A percentile compares a stretch with the other conserved stretches of the same genome.
These are phyloP conservation scores for Lobosporangium transversale DNA, from an alignment of 192 early-diverging fungal species.

Conservation along the genomic window DNA sequence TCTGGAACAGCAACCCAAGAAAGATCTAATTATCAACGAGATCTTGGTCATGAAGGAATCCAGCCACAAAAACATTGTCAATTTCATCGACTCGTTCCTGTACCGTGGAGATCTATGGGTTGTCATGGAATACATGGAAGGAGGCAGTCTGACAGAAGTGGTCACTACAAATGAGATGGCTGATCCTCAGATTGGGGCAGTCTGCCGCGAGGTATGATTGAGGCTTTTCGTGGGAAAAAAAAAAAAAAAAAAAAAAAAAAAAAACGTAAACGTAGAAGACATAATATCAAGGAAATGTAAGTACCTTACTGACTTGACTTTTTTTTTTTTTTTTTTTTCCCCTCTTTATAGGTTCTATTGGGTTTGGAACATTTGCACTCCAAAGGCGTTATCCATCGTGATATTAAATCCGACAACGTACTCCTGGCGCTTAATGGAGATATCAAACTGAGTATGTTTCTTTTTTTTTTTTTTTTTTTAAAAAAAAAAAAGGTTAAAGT, in stretches of 20 bases:
- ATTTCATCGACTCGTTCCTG: conserved; percentile 84
- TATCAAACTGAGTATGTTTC: conserved; percentile 75
- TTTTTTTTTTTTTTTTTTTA: conserved; percentile 4
- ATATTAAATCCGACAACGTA: conserved; percentile 90
- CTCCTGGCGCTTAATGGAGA: conserved; percentile 70
- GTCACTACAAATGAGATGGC: conserved; percentile 82
- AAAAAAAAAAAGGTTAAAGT: no score
- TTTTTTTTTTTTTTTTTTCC: conserved; percentile 4
- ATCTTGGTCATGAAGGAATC: conserved; percentile 88
- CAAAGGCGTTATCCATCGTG: conserved; percentile 81
- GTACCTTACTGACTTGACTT: background rate
- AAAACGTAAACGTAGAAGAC: background rate
- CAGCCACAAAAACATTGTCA: conserved; percentile 85
- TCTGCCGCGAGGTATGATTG: conserved; percentile 70
- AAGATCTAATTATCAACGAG: conserved; percentile 96
- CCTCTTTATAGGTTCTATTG: conserved; percentile 63
- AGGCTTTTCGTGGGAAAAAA: background rate
- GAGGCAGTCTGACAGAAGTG: conserved; percentile 86
- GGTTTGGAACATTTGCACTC: conserved; percentile 80
- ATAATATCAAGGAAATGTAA: background rate
- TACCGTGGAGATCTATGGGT: conserved; percentile 86
- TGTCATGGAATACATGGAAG: conserved; percentile 94
- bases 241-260: conserved; percentile 11
- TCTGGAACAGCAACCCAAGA: conserved; percentile 94
- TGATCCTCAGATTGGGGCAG: conserved; percentile 86